Percentiles rank a stretch among this genome's conserved stretches.
phyloP scores from a whole-genome alignment of 1,284 basidiomycete genomes.

The Chalciporus sp. region DNA sequence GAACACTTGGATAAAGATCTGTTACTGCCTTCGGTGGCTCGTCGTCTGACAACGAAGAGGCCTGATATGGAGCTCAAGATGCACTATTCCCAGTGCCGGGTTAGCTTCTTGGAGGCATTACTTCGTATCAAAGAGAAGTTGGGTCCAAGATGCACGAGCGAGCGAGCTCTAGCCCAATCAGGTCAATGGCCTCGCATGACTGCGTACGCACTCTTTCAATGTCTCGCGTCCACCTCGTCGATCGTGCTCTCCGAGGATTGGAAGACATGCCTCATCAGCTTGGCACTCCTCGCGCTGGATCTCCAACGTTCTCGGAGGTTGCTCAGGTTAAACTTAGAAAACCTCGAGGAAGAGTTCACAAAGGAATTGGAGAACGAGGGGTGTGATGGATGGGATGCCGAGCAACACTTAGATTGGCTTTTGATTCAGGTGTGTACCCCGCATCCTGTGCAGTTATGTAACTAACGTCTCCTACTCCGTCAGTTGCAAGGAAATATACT shows the following conservation, averaged over 20 bases:
- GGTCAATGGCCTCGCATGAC: conserved; percentile 37
- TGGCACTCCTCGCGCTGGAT: conserved; percentile 32
- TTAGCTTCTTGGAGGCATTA: conserved; percentile 1
- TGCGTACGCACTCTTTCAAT: conserved; percentile 24
- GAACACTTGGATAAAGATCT: too few species aligned
- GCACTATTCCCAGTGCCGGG: conserved; percentile 9
- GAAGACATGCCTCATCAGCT: conserved; percentile 27
- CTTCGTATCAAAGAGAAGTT: conserved; percentile 12
- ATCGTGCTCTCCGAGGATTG: conserved; percentile 23
- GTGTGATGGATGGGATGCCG: conserved; percentile 16
- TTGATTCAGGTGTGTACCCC: conserved; percentile 43
- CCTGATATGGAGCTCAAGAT: background rate
- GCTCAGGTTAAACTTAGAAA: conserved; percentile 15
- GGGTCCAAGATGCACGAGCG: conserved; percentile 12
- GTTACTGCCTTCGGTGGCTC: conserved; percentile 1
- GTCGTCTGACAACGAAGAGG: too few species aligned
- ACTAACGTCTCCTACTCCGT: background rate
- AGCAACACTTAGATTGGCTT: conserved; percentile 44
- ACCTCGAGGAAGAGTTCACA: conserved; percentile 32
- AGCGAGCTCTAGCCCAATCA: conserved; percentile 15
- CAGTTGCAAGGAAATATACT: conserved; percentile 49
- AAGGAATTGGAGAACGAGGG: conserved; percentile 38
- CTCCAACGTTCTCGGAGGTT: conserved; percentile 41
- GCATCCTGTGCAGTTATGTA: too few species aligned
- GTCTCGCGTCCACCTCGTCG: conserved; percentile 22